Base-by-base conservation (phyloP, 2,329 filamentous ascomycete genomes). In the Fusarium temperatum region DNA sequence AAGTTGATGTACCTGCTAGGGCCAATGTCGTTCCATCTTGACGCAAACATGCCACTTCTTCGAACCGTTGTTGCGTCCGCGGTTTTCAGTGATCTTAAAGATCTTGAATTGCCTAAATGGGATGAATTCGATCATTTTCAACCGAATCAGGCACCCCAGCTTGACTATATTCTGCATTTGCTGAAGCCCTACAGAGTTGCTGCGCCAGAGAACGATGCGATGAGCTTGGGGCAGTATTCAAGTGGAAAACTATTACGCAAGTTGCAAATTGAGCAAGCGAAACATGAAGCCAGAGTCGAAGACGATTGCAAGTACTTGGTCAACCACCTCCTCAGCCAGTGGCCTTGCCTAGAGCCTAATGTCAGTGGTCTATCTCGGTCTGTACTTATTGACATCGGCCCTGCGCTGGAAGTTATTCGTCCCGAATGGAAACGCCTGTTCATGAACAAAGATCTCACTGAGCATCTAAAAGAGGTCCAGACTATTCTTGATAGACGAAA, bases 351-450 rank as follows among this genome's bases (percentile, higher is more conserved):
- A 6, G 73, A 79, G 24, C 77, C 77, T 6, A 77, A 26, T 57
- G 51, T 68, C 13, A 22, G 47, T 14, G 73, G 66, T 5, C 32
- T 79, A 4, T 42, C 68, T 12, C 42, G 48, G 13, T 53, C 68
- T 24, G 30, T 78, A 5, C 48, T 79, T 36, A 54, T 79, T n/a
- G 77, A 79, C 10, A 64, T 79, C 5, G 70, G 61, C 12, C 51
- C 66, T 32, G 77, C 76, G 10, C 48, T 79, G 55, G 71, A 76
- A 28, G 72, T 68, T 11, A 73, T 79, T 17, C 69, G 77, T 6
- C 66, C 77, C 18, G 77, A 79, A 64, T 79, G 76, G 76, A 77
- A 57, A 48, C 73, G 76, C 5, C 42, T 78, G 10, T 77, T 64
- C 35, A 73, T 69, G 62, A 78, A 78, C 28, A 63, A 63, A 48